These are phyloP conservation scores for Alternaria longipes DNA, from an alignment of 2,329 filamentous ascomycete genomes.

Conservation along the genomic window DNA sequence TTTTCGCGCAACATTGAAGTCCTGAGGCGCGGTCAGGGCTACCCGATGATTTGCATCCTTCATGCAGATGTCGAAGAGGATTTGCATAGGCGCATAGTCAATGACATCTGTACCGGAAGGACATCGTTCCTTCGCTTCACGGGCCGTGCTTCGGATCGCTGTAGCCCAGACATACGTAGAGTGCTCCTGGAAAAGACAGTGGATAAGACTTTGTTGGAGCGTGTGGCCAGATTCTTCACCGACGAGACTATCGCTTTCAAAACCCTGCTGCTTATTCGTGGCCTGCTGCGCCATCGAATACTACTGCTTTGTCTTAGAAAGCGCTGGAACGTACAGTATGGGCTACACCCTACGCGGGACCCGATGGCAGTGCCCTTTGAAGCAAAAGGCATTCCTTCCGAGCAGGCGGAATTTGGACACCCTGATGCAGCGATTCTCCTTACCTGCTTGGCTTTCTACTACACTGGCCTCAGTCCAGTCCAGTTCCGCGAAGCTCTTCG, in stretches of 20 bases:
- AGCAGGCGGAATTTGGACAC: conserved; percentile 72
- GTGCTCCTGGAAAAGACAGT: too few relatives aligned
- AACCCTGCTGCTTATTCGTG: conserved; percentile 47
- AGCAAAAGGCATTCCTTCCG: conserved; percentile 70
- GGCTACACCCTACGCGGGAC: conserved; percentile 60
- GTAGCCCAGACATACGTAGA: too few relatives aligned
- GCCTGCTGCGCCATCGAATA: conserved; percentile 66
- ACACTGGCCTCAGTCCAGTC: conserved; percentile 63
- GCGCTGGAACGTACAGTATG: conserved; percentile 72
- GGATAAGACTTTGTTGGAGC: too few relatives aligned
- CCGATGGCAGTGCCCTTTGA: conserved; percentile 69
- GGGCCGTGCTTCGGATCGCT: too few relatives aligned
- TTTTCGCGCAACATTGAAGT: conserved; percentile 56
- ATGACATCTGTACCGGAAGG: conserved; percentile 28
- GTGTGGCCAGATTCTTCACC: too few relatives aligned
- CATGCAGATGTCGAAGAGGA: conserved; percentile 70
- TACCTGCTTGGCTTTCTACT: conserved; percentile 74
- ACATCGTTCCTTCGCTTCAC: conserved; percentile 27
- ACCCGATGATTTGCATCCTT: conserved; percentile 61
- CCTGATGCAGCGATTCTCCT: conserved; percentile 72
- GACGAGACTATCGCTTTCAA: too few relatives aligned
- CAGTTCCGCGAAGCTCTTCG: conserved; percentile 61
- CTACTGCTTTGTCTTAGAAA: conserved; percentile 66
- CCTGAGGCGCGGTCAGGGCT: conserved; percentile 21
- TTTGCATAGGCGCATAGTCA: background rate